A percentile compares a stretch with the other conserved stretches of the same genome.
Evolutionary conservation across 2,329 filamentous ascomycete species (phyloP).

Genomic region (Ophiocordyceps camponoti-floridani): DNA sequence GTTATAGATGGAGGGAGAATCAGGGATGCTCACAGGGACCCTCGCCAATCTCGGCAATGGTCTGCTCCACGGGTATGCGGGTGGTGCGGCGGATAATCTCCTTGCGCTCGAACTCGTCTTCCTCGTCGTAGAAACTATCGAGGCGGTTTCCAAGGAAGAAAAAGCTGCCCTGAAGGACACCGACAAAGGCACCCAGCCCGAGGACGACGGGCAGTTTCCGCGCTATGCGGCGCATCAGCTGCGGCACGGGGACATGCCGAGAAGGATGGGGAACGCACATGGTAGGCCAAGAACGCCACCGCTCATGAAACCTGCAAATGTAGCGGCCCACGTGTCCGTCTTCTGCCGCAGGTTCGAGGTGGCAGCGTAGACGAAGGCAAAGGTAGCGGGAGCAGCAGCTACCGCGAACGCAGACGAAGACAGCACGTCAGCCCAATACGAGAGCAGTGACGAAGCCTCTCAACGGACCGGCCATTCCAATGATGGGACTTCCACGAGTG

Average conservation of each 20-base stretch:
- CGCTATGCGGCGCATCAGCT: constrained; percentile 6
- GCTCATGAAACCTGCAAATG: constrained; percentile 58
- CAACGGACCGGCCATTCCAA: constrained; percentile 27
- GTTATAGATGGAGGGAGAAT: background rate
- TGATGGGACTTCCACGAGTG: constrained; percentile 57
- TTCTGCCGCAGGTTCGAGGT: constrained; percentile 73
- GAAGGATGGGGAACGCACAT: constrained; percentile 27
- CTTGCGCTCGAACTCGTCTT: constrained; percentile 59
- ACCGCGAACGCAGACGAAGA: constrained; percentile 13
- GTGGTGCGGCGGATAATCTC: constrained; percentile 56
- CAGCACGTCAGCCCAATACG: too few relatives aligned
- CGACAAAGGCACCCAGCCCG: constrained; percentile 43
- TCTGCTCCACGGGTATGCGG: constrained; percentile 61
- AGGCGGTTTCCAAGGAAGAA: constrained; percentile 50
- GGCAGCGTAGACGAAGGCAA: constrained; percentile 59
- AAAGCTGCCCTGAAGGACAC: constrained; percentile 41
- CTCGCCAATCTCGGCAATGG: constrained; percentile 65
- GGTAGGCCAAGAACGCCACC: constrained; percentile 56
- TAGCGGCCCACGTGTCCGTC: constrained; percentile 60
- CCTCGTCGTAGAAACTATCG: constrained; percentile 31
- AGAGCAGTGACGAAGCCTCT: background rate
- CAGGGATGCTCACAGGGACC: constrained; percentile 49
- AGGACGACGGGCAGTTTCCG: constrained; percentile 49
- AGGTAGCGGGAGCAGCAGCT: constrained; percentile 44
- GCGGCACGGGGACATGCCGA: background rate